A percentile compares a stretch with the other conserved stretches of the same genome.
Conservation (phyloP, 163 green algal genomes). For the Scenedesmus sp. region DNA sequence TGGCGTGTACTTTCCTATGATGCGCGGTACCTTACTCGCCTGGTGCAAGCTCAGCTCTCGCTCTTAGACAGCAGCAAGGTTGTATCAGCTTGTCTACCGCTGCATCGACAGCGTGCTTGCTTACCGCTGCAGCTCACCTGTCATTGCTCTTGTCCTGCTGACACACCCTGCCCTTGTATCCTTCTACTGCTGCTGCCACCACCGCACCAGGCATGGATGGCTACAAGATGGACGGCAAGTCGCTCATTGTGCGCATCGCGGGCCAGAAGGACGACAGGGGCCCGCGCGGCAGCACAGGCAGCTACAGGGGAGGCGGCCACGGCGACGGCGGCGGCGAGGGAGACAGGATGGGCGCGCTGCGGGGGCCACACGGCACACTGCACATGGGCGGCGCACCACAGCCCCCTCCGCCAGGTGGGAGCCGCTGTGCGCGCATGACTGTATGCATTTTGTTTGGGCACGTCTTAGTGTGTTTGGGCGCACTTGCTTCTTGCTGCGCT, state of each 20-base stretch:
- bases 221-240: constrained; percentile 46
- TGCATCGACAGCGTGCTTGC: background rate
- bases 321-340: background rate
- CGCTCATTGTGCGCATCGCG: constrained; percentile 30
- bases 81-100: background rate
- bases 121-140: background rate
- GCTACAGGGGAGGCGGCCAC: background rate
- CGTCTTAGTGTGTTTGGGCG: no score
- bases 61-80: background rate
- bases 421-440: background rate
- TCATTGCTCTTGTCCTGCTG: no score
- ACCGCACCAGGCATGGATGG: constrained; percentile 38
- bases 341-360: background rate
- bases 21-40: background rate
- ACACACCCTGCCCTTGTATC: no score
- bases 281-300: background rate
- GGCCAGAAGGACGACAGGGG: constrained; percentile 24
- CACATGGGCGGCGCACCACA: background rate
- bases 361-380: background rate
- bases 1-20: no score
- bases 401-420: constrained; percentile 4
- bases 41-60: background rate
- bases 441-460: no score
- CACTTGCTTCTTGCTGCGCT: no score
- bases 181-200: background rate